Conservation (phyloP, 2,329 filamentous ascomycete genomes). For the Scortechinia acanthostroma region DNA sequence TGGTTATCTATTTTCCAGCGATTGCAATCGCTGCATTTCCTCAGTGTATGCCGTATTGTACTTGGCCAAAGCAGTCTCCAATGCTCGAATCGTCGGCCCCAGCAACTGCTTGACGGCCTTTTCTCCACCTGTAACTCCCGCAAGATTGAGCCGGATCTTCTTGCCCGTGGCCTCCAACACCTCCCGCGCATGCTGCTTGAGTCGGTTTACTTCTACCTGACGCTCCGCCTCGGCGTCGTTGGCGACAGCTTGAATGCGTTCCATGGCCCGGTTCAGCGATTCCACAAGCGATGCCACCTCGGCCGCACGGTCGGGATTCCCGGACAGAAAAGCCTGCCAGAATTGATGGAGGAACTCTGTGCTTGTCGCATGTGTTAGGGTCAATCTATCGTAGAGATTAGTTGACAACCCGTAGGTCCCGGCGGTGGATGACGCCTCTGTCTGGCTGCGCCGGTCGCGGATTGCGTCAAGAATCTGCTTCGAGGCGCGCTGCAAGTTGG, state of each 20-base stretch:
- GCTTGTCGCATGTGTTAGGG: slow-evolving; percentile 81
- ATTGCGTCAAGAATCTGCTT: slow-evolving; percentile 26
- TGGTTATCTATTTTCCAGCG: too few species aligned
- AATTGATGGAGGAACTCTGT: slow-evolving; percentile 97
- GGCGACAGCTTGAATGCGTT: slow-evolving; percentile 75
- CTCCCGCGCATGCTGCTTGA: slow-evolving; percentile 65
- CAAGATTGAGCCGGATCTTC: slow-evolving; percentile 63
- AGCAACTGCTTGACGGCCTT: slow-evolving; percentile 72
- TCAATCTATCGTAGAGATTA: slow-evolving; percentile 51
- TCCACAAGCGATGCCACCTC: slow-evolving; percentile 79
- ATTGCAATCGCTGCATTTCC: slow-evolving; percentile 21
- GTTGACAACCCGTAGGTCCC: slow-evolving; percentile 34
- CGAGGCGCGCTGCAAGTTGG: not conserved
- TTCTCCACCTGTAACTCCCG: slow-evolving; percentile 66
- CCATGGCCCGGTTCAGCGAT: slow-evolving; percentile 69
- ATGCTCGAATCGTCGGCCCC: slow-evolving; percentile 63
- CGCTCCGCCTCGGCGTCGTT: slow-evolving; percentile 73
- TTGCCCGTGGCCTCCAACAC: slow-evolving; percentile 68
- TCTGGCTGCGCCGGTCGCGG: slow-evolving; percentile 12
- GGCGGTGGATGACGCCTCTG: slow-evolving; percentile 9
- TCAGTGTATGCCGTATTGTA: slow-evolving; percentile 69
- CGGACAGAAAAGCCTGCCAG: slow-evolving; percentile 86
- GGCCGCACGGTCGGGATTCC: slow-evolving; percentile 70
- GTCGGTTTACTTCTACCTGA: slow-evolving; percentile 53
- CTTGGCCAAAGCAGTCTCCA: slow-evolving; percentile 63